Evolutionary conservation across 129 eudicot genomes (phyloP).

Genomic region (Chrysanthemum lavandulifolium): DNA sequence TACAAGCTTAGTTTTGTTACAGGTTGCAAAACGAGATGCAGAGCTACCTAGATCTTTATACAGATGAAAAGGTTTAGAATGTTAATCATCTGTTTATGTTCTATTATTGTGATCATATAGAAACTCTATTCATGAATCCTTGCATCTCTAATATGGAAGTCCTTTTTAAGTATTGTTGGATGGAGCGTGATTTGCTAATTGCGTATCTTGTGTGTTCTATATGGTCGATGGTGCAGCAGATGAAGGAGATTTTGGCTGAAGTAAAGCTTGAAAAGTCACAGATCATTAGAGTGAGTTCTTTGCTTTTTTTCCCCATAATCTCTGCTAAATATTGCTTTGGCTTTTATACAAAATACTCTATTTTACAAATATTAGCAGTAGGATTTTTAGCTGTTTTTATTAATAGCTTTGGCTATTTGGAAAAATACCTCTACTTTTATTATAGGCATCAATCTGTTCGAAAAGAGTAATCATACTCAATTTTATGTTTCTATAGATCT

Average conservation of each 20-base stretch:
- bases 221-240: constrained; percentile 39
- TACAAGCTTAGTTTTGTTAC: constrained; percentile 30
- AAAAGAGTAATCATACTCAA: too few species aligned
- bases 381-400: too few species aligned
- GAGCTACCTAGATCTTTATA: constrained; percentile 54
- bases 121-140: constrained; percentile 2
- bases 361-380: too few species aligned
- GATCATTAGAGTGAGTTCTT: constrained; percentile 46
- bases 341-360: too few species aligned
- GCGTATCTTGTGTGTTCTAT: constrained; percentile 13
- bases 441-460: too few species aligned
- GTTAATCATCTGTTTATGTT: not conserved
- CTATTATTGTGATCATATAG: constrained; percentile 10
- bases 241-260: constrained; percentile 54
- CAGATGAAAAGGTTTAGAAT: constrained; percentile 51
- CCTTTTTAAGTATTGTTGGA: not conserved
- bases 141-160: not conserved
- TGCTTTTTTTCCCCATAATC: not conserved
- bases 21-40: constrained; percentile 80
- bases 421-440: too few species aligned
- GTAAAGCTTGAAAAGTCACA: constrained; percentile 37
- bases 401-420: too few species aligned
- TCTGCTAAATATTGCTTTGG: too few species aligned
- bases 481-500: too few species aligned
- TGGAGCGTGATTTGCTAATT: constrained; percentile 5